A percentile compares a stretch with the other conserved stretches of the same genome.
phyloP scores from a whole-genome alignment of 2,329 filamentous ascomycete genomes.

The Colletotrichum sansevieriae region DNA sequence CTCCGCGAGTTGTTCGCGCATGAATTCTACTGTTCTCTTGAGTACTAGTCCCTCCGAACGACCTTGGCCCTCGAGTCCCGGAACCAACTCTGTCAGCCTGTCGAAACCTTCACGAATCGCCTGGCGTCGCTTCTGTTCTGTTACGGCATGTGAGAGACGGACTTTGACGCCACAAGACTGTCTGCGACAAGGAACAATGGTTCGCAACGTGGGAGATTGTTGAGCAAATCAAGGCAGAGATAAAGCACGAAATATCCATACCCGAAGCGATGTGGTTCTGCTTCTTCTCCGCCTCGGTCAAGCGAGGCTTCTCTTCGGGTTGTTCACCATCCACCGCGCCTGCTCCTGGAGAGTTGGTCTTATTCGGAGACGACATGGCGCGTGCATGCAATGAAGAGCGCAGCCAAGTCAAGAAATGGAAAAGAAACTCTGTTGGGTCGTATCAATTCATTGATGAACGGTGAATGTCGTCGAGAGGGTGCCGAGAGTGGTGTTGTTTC shows the following conservation, averaged over 20 bases:
- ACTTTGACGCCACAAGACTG: neutral
- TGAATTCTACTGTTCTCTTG: slow-evolving; percentile 75
- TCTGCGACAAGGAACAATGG: too few relatives aligned
- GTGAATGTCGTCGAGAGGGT: neutral
- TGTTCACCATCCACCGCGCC: slow-evolving; percentile 36
- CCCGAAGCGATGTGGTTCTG: slow-evolving; percentile 68
- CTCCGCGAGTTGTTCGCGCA: slow-evolving; percentile 70
- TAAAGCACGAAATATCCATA: slow-evolving; percentile 45
- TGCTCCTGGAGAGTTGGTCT: slow-evolving; percentile 39
- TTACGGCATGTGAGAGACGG: neutral
- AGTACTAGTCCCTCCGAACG: slow-evolving; percentile 90
- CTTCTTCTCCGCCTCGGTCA: slow-evolving; percentile 68
- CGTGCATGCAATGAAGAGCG: neutral
- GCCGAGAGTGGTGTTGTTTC: slow-evolving; percentile 24
- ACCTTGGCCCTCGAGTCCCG: slow-evolving; percentile 84
- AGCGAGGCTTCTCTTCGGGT: slow-evolving; percentile 62
- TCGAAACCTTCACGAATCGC: slow-evolving; percentile 90
- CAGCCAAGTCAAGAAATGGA: neutral
- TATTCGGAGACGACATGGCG: slow-evolving; percentile 42
- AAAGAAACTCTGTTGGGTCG: neutral
- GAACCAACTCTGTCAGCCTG: slow-evolving; percentile 82
- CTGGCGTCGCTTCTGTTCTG: slow-evolving; percentile 61
- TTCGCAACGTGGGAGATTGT: neutral
- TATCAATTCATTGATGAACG: neutral
- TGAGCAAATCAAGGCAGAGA: neutral